These are phyloP conservation scores for Blastobotrys parvus DNA, from an alignment of 805 yeast genomes.

Conservation along the genomic window DNA sequence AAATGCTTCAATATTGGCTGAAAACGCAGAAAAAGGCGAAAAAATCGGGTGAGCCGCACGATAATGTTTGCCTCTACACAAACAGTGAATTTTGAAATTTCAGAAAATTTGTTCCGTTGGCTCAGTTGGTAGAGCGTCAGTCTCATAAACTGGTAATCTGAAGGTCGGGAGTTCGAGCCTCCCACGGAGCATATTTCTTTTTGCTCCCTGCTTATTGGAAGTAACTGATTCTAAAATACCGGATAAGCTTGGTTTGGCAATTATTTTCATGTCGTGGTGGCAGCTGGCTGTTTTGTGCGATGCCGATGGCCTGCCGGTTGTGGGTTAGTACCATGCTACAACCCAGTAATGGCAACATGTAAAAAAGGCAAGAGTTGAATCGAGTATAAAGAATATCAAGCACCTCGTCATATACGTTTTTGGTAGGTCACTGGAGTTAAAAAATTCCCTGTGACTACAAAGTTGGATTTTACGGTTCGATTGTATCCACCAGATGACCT, in stretches of 20 bases:
- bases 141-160: constrained; percentile 24
- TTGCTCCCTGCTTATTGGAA: too few species aligned
- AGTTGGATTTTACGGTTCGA: too few species aligned
- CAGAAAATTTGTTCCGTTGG: constrained; percentile 18
- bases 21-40: neutral
- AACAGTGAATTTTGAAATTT: neutral
- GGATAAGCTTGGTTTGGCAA: too few species aligned
- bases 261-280: too few species aligned
- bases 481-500: too few species aligned
- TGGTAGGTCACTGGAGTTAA: neutral
- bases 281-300: too few species aligned
- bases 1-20: neutral
- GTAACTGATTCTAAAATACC: too few species aligned
- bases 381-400: neutral
- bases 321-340: too few species aligned
- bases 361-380: neutral
- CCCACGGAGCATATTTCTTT: constrained; percentile 23
- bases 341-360: neutral
- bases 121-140: constrained; percentile 25
- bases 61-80: neutral
- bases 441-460: too few species aligned
- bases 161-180: constrained; percentile 29
- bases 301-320: too few species aligned
- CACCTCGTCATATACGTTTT: neutral
- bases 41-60: too few species aligned